phyloP scores from a whole-genome alignment of 1,284 basidiomycete species.

The Cutaneotrichosporon dermatis region DNA sequence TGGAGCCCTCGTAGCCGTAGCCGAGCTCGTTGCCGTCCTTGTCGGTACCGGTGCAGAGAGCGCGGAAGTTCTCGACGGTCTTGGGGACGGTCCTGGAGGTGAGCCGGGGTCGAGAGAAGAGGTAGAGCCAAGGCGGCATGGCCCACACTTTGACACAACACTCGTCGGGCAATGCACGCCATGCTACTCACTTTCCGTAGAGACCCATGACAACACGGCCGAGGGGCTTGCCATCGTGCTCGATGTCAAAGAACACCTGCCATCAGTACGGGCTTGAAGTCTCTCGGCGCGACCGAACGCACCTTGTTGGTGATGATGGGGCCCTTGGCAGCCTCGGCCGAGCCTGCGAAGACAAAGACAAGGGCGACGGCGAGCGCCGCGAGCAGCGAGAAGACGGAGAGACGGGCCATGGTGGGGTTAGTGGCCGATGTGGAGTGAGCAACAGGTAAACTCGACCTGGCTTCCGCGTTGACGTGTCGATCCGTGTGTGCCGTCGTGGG shows the following conservation, averaged over 20 bases:
- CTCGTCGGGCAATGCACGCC: too few relatives aligned
- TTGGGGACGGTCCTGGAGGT: conserved; percentile 67
- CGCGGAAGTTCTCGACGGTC: conserved; percentile 67
- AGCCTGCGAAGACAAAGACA: conserved; percentile 47
- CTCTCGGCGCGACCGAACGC: too few relatives aligned
- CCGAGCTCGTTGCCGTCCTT: conserved; percentile 72
- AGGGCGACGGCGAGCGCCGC: conserved; percentile 62
- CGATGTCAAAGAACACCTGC: conserved; percentile 82
- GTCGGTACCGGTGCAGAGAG: conserved; percentile 65
- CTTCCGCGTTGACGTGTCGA: too few relatives aligned
- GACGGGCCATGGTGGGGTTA: conserved; percentile 51
- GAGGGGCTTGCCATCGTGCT: conserved; percentile 75
- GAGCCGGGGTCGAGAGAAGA: background rate
- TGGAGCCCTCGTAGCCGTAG: conserved; percentile 65
- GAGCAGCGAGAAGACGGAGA: conserved; percentile 61
- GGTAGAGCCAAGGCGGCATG: background rate
- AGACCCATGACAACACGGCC: conserved; percentile 80
- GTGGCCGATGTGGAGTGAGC: background rate
- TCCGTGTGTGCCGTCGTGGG: too few relatives aligned
- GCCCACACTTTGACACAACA: too few relatives aligned
- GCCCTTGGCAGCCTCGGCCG: conserved; percentile 45
- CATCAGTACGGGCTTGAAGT: too few relatives aligned
- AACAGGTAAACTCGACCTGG: background rate
- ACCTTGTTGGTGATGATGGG: conserved; percentile 79
- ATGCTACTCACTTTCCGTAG: conserved; percentile 69